Base-by-base conservation (phyloP, 305 asterid species). In the Fraxinus ornus region DNA sequence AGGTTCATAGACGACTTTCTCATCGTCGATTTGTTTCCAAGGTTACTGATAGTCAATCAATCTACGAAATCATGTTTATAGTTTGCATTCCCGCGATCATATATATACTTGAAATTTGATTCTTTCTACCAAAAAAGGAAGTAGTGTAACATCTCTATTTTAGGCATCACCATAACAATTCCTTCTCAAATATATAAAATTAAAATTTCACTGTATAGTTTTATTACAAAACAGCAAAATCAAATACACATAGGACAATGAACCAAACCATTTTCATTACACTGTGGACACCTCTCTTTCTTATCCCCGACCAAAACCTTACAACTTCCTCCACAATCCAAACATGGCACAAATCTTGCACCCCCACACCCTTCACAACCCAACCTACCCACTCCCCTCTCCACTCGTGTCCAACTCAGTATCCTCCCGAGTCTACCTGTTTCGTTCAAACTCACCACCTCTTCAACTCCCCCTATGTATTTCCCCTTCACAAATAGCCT, bases 291-390 rank as follows among this genome's bases (percentile, higher is more conserved):
- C 86, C 91, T 92, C 79, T 91, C 91, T 68, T 86, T 89, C 32
- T 66, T 78, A 5, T 81, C 92, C 73, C 82, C 93, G n/a, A 84
- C 94, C 72, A 91, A 86, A 21, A 93, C 73, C 77, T 91, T 93
- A 77, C 98, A 91, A 28, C 98, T 95, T 9, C 98, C 98, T 0
- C 97, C 97, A 35, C 98, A 95, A 4, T 85, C 93, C 85, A 92
- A 78, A 47, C 99, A 95, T 2, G 97, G 98, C 83, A 95, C 92
- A 79, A 95, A 95, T 88, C 97, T 89, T 7, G 92, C 95, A 19
- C 98, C 98, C 0, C 99, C 99, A 19, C 99, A 95, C 5, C 99
- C 99, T 77, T 85, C 90, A 55, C 99, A 95, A n/a, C 91, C 96
- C 83, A 84, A 0, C 88, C 99, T 89, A 49, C 97, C 99, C 75